Evolutionary conservation across 2,329 filamentous ascomycete species (phyloP).

Genomic region (Curvularia sp.): DNA sequence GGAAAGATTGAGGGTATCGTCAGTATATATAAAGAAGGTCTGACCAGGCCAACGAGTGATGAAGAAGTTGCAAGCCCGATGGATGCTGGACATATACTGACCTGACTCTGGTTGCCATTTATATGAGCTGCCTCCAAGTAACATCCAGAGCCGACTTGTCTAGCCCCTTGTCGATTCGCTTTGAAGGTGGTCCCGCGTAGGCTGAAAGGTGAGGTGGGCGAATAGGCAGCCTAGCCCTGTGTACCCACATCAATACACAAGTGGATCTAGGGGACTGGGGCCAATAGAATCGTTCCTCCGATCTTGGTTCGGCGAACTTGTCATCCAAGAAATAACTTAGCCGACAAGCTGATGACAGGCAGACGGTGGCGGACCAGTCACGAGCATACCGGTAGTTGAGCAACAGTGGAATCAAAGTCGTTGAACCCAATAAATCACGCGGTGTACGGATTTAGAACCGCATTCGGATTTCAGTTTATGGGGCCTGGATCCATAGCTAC

Average conservation of each 20-base stretch:
- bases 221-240: slow-evolving; percentile 4
- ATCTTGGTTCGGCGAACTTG: slow-evolving; percentile 4
- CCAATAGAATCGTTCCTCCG: neutral
- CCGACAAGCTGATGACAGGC: slow-evolving; percentile 23
- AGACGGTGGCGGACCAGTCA: slow-evolving; percentile 10
- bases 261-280: neutral
- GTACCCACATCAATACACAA: neutral
- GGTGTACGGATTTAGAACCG: slow-evolving; percentile 10
- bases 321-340: neutral
- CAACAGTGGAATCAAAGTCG: slow-evolving; percentile 14
- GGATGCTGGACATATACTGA: slow-evolving; percentile 15
- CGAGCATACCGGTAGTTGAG: slow-evolving; percentile 26
- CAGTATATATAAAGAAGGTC: slow-evolving; percentile 16
- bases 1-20: slow-evolving; percentile 10
- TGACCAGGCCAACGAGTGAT: slow-evolving; percentile 22
- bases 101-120: slow-evolving; percentile 20
- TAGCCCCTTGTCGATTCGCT: slow-evolving; percentile 4
- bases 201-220: slow-evolving; percentile 5
- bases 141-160: slow-evolving; percentile 1
- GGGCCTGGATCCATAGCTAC: slow-evolving; percentile 2
- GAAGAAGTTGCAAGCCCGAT: slow-evolving; percentile 12
- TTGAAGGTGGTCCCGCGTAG: slow-evolving; percentile 1
- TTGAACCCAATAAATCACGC: slow-evolving; percentile 14
- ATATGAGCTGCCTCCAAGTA: slow-evolving; percentile 22
- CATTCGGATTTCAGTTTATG: slow-evolving; percentile 2